These are phyloP conservation scores for Henckelia pumila DNA, from an alignment of 257 asterid species.

Conservation along the genomic window DNA sequence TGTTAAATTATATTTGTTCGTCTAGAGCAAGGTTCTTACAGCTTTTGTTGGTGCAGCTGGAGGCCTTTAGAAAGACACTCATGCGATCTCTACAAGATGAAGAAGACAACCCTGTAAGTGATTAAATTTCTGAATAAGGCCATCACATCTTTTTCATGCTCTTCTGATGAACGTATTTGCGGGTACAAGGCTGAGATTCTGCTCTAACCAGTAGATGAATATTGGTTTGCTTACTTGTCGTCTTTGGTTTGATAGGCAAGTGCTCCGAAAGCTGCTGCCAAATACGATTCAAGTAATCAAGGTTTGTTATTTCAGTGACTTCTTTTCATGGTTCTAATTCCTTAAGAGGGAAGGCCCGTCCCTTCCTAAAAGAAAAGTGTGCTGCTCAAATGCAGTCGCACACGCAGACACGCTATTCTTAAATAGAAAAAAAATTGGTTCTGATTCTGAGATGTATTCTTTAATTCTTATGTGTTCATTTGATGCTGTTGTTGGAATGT, in stretches of 20 bases:
- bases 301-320: conserved; percentile 37
- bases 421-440: not conserved
- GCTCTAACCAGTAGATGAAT: not conserved
- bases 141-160: not conserved
- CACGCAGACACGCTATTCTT: not conserved
- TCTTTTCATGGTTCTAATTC: not conserved
- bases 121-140: not conserved
- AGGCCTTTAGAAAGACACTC: conserved; percentile 80
- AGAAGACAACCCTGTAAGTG: conserved; percentile 65
- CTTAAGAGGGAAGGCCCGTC: not conserved
- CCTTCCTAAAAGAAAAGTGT: not conserved
- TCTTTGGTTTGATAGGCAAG: conserved; percentile 44
- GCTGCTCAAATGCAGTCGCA: not conserved
- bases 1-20: conserved; percentile 13
- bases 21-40: conserved; percentile 19
- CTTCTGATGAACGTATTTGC: not conserved
- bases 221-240: conserved; percentile 11
- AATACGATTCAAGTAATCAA: conserved; percentile 28
- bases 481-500: conserved; percentile 26
- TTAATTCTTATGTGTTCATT: conserved; percentile 3
- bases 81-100: conserved; percentile 88
- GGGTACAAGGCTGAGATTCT: not conserved
- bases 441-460: not conserved
- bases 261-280: conserved; percentile 34
- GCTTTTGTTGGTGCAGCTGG: conserved; percentile 58